Evolutionary conservation across 257 asterid genomes (phyloP).

Genomic region (Nicotiana sylvestris): DNA sequence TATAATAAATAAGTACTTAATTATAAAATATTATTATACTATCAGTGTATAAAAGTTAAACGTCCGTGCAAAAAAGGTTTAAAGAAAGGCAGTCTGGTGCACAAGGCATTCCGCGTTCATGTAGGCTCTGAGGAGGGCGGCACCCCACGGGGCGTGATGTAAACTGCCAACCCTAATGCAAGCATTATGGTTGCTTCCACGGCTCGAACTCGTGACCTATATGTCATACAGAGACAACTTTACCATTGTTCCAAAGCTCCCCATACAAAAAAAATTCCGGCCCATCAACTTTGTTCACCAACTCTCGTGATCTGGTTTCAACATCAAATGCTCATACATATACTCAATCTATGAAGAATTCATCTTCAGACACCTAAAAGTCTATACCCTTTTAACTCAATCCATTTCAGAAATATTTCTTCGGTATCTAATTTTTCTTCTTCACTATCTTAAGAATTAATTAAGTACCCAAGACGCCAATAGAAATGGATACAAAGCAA

Average conservation of each 20-base stretch:
- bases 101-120: no score
- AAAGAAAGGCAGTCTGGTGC: fast-evolving
- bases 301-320: conserved; percentile 3
- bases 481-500: conserved; percentile 36
- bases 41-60: no score
- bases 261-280: background rate
- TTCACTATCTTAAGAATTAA: no score
- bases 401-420: background rate
- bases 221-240: no score
- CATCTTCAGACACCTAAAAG: conserved; percentile 21
- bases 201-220: no score
- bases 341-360: conserved; percentile 17
- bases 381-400: background rate
- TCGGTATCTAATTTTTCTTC: background rate
- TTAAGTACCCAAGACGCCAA: background rate
- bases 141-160: no score
- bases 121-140: no score
- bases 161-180: no score
- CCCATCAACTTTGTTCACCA: conserved; percentile 31
- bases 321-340: conserved; percentile 14
- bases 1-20: background rate
- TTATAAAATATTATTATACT: no score
- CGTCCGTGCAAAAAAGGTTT: no score
- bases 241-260: no score
- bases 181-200: no score